Conservation (phyloP, 2,329 filamentous ascomycete species). For the Hymenoscyphus scutula region DNA sequence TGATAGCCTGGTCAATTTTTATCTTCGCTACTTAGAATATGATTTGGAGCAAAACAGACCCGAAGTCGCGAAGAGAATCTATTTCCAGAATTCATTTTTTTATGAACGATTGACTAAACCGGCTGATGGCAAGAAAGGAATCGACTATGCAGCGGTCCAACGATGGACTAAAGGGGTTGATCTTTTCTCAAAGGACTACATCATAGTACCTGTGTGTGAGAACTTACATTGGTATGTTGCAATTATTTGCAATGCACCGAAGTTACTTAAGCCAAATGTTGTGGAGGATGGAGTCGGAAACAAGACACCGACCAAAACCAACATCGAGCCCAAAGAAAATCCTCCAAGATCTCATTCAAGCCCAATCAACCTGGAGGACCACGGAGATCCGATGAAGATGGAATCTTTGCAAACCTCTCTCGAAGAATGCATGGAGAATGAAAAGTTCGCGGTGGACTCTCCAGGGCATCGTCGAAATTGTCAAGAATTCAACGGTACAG, state of each 20-base stretch:
- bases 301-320: background rate
- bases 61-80: conserved; percentile 62
- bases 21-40: conserved; percentile 70
- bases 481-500: conserved; percentile 10
- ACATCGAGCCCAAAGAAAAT: conserved; percentile 3
- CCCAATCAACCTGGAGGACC: conserved; percentile 4
- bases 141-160: conserved; percentile 83
- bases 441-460: background rate
- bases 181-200: conserved; percentile 80
- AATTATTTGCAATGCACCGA: conserved; percentile 86
- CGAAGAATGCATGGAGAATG: background rate
- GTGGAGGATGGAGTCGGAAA: background rate
- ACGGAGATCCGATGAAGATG: conserved; percentile 9
- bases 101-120: conserved; percentile 71
- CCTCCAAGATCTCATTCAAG: background rate
- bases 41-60: conserved; percentile 54
- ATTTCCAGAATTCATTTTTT: conserved; percentile 93
- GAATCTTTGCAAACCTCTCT: background rate
- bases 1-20: conserved; percentile 89
- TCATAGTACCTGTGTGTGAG: conserved; percentile 91
- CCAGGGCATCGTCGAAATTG: conserved; percentile 12
- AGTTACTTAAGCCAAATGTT: conserved; percentile 46
- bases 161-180: conserved; percentile 86
- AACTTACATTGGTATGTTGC: conserved; percentile 88
- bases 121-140: conserved; percentile 50